Evolutionary conservation across 2,329 filamentous ascomycete genomes (phyloP).

Genomic region (Colletotrichum salicis): DNA sequence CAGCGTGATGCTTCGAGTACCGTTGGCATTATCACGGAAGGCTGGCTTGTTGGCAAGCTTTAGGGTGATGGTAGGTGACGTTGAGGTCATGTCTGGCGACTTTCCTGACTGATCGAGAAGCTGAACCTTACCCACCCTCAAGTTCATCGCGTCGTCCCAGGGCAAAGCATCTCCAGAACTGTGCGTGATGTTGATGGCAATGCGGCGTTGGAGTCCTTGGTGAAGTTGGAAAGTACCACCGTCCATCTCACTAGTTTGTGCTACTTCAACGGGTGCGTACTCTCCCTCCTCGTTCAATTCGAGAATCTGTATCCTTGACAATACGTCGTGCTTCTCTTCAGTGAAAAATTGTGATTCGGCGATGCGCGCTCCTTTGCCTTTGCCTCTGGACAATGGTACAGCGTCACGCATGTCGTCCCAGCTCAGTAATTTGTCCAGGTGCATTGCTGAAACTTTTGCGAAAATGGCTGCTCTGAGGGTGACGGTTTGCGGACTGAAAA

Average conservation of each 20-base stretch:
- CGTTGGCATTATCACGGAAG: conserved; percentile 87
- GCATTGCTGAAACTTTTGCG: conserved; percentile 89
- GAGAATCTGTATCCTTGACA: conserved; percentile 86
- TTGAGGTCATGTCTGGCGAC: conserved; percentile 79
- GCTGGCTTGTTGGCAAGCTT: conserved; percentile 81
- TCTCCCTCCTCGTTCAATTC: conserved; percentile 92
- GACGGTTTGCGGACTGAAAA: conserved; percentile 79
- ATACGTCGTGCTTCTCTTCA: conserved; percentile 93
- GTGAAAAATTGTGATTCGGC: conserved; percentile 93
- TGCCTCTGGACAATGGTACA: conserved; percentile 67
- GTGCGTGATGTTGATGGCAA: conserved; percentile 89
- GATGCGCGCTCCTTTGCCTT: conserved; percentile 70
- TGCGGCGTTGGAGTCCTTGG: conserved; percentile 89
- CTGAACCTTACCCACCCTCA: conserved; percentile 83
- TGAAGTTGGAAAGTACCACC: conserved; percentile 94
- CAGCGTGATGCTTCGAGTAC: conserved; percentile 86
- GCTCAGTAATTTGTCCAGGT: conserved; percentile 95
- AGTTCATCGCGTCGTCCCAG: conserved; percentile 83
- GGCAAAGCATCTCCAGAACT: conserved; percentile 88
- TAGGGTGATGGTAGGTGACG: conserved; percentile 78
- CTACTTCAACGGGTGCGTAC: conserved; percentile 91
- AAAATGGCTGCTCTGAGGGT: conserved; percentile 90
- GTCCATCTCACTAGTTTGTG: conserved; percentile 85
- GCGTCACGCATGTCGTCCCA: conserved; percentile 98
- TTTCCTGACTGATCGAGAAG: conserved; percentile 88